Percentiles rank a stretch among this genome's conserved stretches.
phyloP scores from a whole-genome alignment of 495 filamentous ascomycete species.

The Penicillium argentinense region DNA sequence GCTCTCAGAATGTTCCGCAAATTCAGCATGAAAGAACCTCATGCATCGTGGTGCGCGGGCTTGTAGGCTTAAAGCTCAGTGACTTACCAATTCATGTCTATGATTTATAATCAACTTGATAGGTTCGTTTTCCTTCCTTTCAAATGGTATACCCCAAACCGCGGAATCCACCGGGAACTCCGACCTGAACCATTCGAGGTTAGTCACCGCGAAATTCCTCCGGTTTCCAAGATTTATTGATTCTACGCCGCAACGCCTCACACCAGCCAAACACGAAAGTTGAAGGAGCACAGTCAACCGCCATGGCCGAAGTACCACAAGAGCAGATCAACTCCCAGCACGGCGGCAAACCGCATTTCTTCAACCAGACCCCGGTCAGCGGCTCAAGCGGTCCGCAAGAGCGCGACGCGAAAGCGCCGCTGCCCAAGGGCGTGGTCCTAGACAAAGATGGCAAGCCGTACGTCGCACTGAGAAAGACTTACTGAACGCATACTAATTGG shows the following conservation, averaged over 20 bases:
- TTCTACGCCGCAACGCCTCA: neutral
- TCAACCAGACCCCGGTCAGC: slow-evolving; percentile 24
- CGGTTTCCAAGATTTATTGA: no score
- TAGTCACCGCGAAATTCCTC: neutral
- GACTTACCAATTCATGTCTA: no score
- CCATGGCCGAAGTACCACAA: slow-evolving; percentile 21
- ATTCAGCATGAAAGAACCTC: no score
- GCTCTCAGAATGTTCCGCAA: no score
- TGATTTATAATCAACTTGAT: neutral
- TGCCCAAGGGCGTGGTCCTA: slow-evolving; percentile 80
- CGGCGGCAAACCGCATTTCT: slow-evolving; percentile 11
- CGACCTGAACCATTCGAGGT: neutral
- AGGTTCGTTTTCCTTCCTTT: no score
- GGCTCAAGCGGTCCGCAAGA: slow-evolving; percentile 24
- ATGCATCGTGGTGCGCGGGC: no score
- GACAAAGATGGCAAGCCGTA: slow-evolving; percentile 97
- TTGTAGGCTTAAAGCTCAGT: no score
- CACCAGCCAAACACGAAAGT: neutral
- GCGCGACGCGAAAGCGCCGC: slow-evolving; percentile 32
- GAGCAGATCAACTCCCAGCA: slow-evolving; percentile 16
- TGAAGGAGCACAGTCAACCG: neutral
- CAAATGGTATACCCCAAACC: no score
- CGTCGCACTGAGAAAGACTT: slow-evolving; percentile 27
- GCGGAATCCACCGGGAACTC: neutral
- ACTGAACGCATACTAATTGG: slow-evolving; percentile 14